Base-by-base conservation (phyloP, 306 rosid species). In the Begonia loranthoides region DNA sequence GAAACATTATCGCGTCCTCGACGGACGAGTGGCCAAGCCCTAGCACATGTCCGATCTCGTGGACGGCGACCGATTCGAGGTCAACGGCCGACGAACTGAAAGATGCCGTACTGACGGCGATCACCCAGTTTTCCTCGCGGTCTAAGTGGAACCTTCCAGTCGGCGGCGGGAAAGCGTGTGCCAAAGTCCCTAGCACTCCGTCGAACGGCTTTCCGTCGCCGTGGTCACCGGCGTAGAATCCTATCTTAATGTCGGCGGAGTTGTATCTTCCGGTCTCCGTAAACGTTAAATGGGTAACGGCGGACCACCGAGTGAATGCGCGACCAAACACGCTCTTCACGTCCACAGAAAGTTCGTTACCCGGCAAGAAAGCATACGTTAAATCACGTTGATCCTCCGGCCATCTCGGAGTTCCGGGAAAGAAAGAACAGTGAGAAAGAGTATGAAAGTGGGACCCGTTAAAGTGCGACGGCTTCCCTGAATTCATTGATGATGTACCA, bases 191-290 rank as follows among this genome's bases (percentile, higher is more conserved):
- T 21, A 89, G 17, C 1, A 70, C 73, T 0, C 93, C 93, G 17
- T 88, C 97, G 51, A 88, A 88, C 2, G 97, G 60, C 64, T 84
- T 93, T 0, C 95, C 93, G 50, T 89, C 95, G n/a, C 97, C 94
- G 66, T 89, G 97, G 45, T 84, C 84, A 1, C 93, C 95, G 1
- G 16, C 15, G 52, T 14, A 89, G 34, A 89, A 89, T 0, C 78
- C 97, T 4, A 89, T 73, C 62, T 9, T 72, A 1, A 84, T 59
- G 12, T 89, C 87, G 0, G 97, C 87, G 8, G 11, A 0, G 5
- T 0, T 0, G 17, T 12, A 77, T 41, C 76, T 53, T 5, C 60
- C 8, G 5, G 83, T 33, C 51, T 62, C 65, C 1, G 61, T 45
- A 69, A 89, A 89, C 0, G 58, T 65, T 22, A 89, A 48, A 1